Conservation (phyloP, 2,329 filamentous ascomycete species). For the Akanthomyces dipterigenus region DNA sequence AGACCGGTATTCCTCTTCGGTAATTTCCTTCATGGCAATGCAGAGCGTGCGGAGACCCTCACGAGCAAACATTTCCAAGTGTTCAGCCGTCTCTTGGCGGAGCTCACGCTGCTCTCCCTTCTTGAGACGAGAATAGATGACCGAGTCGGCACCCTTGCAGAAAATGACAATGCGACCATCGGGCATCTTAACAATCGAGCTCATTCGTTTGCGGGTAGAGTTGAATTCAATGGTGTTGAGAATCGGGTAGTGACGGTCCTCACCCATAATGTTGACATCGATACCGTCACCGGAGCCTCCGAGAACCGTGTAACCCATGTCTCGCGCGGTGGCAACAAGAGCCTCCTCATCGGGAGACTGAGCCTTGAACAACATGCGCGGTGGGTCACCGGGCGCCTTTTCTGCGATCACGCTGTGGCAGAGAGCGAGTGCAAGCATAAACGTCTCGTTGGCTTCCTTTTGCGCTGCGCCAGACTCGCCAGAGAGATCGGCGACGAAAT, state of each 20-base stretch:
- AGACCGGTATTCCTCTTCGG: slow-evolving; percentile 72
- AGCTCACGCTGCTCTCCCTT: slow-evolving; percentile 81
- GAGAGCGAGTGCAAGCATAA: slow-evolving; percentile 92
- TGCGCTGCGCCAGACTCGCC: slow-evolving; percentile 74
- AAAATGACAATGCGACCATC: slow-evolving; percentile 83
- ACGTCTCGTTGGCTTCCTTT: slow-evolving; percentile 70
- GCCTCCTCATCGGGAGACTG: slow-evolving; percentile 97
- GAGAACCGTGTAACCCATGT: slow-evolving; percentile 90
- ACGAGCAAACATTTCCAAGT: slow-evolving; percentile 92
- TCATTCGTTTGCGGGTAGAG: slow-evolving; percentile 95
- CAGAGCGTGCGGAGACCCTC: slow-evolving; percentile 94
- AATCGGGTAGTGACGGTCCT: slow-evolving; percentile 77
- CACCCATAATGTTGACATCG: slow-evolving; percentile 77
- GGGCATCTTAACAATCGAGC: slow-evolving; percentile 91
- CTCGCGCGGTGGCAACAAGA: slow-evolving; percentile 85
- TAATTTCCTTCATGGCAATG: slow-evolving; percentile 75
- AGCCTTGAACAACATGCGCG: slow-evolving; percentile 89
- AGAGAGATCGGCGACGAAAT: slow-evolving; percentile 76
- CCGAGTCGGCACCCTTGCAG: slow-evolving; percentile 95
- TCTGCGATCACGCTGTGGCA: slow-evolving; percentile 96
- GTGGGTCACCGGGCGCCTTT: slow-evolving; percentile 78
- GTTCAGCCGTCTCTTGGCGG: slow-evolving; percentile 76
- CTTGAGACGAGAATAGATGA: slow-evolving; percentile 89
- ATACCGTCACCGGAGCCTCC: slow-evolving; percentile 75
- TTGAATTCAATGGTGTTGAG: slow-evolving; percentile 97